Base-by-base conservation (phyloP, 306 rosid genomes). In the Herpetospermum pedunculosum region DNA sequence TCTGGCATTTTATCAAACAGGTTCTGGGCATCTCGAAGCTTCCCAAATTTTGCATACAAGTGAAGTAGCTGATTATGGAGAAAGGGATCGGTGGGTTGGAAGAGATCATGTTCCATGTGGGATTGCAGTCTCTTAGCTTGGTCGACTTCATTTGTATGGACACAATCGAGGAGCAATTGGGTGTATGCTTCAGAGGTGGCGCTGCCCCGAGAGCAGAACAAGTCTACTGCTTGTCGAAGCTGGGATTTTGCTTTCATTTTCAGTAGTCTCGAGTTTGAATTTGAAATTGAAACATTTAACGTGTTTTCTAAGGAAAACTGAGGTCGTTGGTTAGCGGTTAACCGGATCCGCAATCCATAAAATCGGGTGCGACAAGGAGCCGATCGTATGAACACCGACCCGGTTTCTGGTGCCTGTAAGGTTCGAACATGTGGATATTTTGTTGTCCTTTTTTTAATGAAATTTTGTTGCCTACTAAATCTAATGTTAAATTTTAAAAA, bases 111-210 rank as follows among this genome's bases (percentile, higher is more conserved):
- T 14, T 85, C 88, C 89, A 89, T 89, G 85, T 87, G 92, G 55
- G 87, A 83, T 54, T 87, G 87, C 76, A 87, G 55, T 77, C 88
- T 82, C 87, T 83, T 87, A 40, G 87, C 91, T 80, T 86, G 89
- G 48, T 63, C 53, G 60, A 84, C 79, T 64, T 86, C 87, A 52
- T 77, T 84, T 60, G 87, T 75, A 60, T 81, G 88, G 77, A 81
- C 87, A 70, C 96, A 89, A 32, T 82, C 81, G 72, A 89, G 88
- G 37, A 85, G 77, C 26, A 87, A 84, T 35, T 81, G 84, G 18
- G 92, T 89, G 80, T 89, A 89, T 53, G 86, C 77, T 71, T 83
- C 86, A 0, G 84, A 70, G 58, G 89, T 71, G 26, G 84, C 86
- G 73, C 80, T 77, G 69, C 90, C 87, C 34, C 80, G 76, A 25